Conservation (phyloP, 2,329 filamentous ascomycete species). For the Trichoderma harzianum region DNA sequence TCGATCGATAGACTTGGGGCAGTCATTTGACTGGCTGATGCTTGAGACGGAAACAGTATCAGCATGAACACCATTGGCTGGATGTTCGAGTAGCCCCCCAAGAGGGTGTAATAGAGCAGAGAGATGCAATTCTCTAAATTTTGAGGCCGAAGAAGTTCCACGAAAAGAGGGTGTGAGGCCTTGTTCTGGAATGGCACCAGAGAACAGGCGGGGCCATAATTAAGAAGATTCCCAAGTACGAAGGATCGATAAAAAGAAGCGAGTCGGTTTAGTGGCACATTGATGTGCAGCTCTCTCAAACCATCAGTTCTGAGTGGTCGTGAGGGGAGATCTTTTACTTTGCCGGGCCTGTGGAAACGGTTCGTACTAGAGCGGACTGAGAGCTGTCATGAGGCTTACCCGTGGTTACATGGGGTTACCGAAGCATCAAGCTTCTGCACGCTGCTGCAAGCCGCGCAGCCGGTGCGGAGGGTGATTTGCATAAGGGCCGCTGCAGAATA, state of each 20-base stretch:
- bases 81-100: background rate
- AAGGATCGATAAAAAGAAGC: background rate
- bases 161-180: background rate
- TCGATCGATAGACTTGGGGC: background rate
- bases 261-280: conserved; percentile 3
- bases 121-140: background rate
- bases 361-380: background rate
- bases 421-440: conserved; percentile 9
- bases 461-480: conserved; percentile 12
- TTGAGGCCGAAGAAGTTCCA: conserved; percentile 16
- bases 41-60: background rate
- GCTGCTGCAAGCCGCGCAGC: conserved; percentile 15
- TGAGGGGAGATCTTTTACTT: conserved; percentile 4
- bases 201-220: background rate
- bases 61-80: background rate
- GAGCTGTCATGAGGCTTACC: conserved; percentile 14
- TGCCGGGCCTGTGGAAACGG: background rate
- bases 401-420: conserved; percentile 10
- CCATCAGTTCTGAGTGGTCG: background rate
- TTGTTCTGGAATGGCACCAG: conserved; percentile 5
- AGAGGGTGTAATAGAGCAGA: background rate
- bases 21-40: conserved; percentile 7
- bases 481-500: conserved; percentile 16
- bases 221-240: background rate
- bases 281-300: background rate